These are phyloP conservation scores for Baorangia bicolor DNA, from an alignment of 768 basidiomycete genomes.

Conservation along the genomic window DNA sequence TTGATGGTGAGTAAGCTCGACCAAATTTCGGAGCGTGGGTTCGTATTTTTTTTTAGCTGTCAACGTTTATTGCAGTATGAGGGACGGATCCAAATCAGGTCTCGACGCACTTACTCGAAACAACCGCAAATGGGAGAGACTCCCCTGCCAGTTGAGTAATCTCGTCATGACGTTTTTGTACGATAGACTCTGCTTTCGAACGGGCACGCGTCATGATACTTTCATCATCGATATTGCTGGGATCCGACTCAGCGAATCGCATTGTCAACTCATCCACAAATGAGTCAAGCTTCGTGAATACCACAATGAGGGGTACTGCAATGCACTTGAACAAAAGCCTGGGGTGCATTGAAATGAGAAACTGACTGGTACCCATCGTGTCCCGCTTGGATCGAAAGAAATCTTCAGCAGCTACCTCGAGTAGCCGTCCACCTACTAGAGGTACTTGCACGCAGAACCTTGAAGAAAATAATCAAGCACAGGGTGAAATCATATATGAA, in stretches of 20 bases:
- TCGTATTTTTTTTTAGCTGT: not conserved
- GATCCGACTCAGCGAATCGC: not conserved
- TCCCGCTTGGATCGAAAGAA: too few relatives aligned
- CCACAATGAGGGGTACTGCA: too few relatives aligned
- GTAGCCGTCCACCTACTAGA: not conserved
- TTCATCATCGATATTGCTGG: not conserved
- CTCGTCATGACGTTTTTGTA: not conserved
- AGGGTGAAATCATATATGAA: too few relatives aligned
- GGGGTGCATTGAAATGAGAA: not conserved
- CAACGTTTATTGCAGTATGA: not conserved
- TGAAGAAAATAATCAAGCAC: too few relatives aligned
- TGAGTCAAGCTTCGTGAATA: too few relatives aligned
- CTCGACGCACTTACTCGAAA: not conserved
- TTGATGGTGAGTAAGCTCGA: not conserved
- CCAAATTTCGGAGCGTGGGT: not conserved
- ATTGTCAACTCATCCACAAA: not conserved
- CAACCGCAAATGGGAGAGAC: not conserved
- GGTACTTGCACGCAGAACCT: slow-evolving; percentile 1
- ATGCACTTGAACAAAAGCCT: not conserved
- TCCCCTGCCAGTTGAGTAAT: not conserved
- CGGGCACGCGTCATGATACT: not conserved
- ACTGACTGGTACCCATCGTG: too few relatives aligned
- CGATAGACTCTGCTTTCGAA: too few relatives aligned
- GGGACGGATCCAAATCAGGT: not conserved
- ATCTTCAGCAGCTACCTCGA: not conserved